Base-by-base conservation (phyloP, 2,329 filamentous ascomycete genomes). In the Penicillium thymicola region DNA sequence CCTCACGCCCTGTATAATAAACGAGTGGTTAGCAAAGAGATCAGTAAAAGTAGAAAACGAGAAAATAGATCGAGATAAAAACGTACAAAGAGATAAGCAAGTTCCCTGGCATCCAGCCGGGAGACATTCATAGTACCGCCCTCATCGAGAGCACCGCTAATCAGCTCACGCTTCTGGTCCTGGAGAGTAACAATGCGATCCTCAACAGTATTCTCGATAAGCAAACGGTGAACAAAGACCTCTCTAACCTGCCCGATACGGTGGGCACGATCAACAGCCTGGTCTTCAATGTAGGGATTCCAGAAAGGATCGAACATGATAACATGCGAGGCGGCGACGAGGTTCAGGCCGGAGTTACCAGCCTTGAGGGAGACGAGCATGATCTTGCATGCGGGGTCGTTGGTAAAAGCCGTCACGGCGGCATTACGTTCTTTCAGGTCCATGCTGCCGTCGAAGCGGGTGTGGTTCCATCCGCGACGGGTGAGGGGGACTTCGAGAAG, bases 261-360 rank as follows among this genome's bases (percentile, higher is more conserved):
- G 73, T 96, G 89, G 2, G 92, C 90, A 23, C 92, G 88, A 71
- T 96, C 92, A 49, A 96, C 87, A 4, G 92, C 92, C 75, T 97
- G 92, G 74, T 92, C 90, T 75, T 96, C 92, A 47, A 95, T 89
- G 69, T 89, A 96, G 0, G 92, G 92, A 61, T 96, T 97, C 90
- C 91, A 96, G 76, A 95, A 96, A 0, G 92, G 92, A 70, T 96
- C 92, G 69, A 96, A 85, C 61, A 96, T 89, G 72, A 97, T 90
- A 63, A 96, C 90, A 61, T 91, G 88, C 1, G 87, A 90, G 0
- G 92, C 92, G 18, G 86, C 85, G 38, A 89, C 90, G 23, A 97
- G 81, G 68, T 97, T 97, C 44, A 97, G 82, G 1, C 92, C 92
- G 0, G 92, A 86, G 65, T 93, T 93, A 34, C 90, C 90, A 1